Evolutionary conservation across 148 eudicot genomes (phyloP).

Genomic region (Nyssa sinensis): DNA sequence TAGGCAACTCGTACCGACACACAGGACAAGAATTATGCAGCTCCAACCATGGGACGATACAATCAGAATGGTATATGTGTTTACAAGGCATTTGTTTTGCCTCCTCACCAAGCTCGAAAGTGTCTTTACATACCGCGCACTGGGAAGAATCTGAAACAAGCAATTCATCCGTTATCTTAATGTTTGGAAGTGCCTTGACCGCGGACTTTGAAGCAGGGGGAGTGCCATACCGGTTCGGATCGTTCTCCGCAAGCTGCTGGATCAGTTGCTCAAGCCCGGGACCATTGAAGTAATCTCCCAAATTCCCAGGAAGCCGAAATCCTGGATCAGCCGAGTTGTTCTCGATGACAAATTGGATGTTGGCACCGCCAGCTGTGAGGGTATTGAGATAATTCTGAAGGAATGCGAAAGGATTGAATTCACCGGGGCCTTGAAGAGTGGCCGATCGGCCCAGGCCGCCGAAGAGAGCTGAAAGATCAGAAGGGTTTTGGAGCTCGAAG

Average conservation of each 20-base stretch:
- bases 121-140: slow-evolving; percentile 36
- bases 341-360: slow-evolving; percentile 39
- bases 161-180: slow-evolving; percentile 19
- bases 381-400: slow-evolving; percentile 32
- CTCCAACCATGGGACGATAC: slow-evolving; percentile 44
- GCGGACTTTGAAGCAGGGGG: slow-evolving; percentile 33
- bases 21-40: slow-evolving; percentile 46
- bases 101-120: slow-evolving; percentile 25
- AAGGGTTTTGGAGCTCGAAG: slow-evolving; percentile 11
- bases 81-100: slow-evolving; percentile 43
- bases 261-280: slow-evolving; percentile 41
- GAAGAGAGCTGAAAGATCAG: slow-evolving; percentile 24
- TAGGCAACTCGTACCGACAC: slow-evolving; percentile 46
- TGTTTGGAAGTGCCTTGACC: slow-evolving; percentile 13
- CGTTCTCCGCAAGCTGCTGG: slow-evolving; percentile 40
- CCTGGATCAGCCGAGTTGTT: slow-evolving; percentile 12
- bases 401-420: slow-evolving; percentile 32
- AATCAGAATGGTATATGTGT: slow-evolving; percentile 34
- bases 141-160: slow-evolving; percentile 20
- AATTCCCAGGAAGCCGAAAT: slow-evolving; percentile 20
- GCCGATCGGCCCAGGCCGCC: slow-evolving; percentile 2
- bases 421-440: slow-evolving; percentile 8
- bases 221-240: slow-evolving; percentile 34
- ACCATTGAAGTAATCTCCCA: slow-evolving; percentile 36
- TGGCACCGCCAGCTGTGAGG: slow-evolving; percentile 35